Evolutionary conservation across 768 basidiomycete species (phyloP), one percentile per base, ranked within the genome.

Genomic region (Auriscalpium vulgare): DNA sequence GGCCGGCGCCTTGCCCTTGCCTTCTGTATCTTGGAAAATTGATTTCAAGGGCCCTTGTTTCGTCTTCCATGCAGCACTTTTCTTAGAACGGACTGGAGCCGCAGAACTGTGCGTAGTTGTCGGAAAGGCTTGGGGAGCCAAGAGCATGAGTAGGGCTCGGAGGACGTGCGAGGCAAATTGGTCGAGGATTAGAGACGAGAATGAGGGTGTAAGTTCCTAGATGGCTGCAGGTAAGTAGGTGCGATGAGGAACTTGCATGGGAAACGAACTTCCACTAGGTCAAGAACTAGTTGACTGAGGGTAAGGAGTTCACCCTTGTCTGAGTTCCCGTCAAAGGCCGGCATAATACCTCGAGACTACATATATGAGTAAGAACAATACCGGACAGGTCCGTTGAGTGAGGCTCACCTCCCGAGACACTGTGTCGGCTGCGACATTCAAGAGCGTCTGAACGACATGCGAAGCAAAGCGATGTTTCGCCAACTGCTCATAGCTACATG

Each of bases 81-180:
- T 91, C 68, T 90, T 95, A 10, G 91, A 93, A n/a, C 94, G 81
- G 36, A 91, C 59, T 35, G 73, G 67, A 10, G 74, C 73, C 36
- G 65, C 66, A 51, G 65, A 64, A 53, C 72, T 71, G 13, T 70
- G 61, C 14, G 63, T 61, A 21, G 70, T 62, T 29, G 14, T 72
- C 75, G 4, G 71, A 70, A 13, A 72, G 59, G 4, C 78, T 34
- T 75, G 71, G 0, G 91, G 88, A 13, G 82, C 84, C n/a, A 97
- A 75, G 45, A 97, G 75, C 5, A 87, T 66, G 13, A 97, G 78
- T 2, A 97, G 70, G 21, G 87, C 82, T 38, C 95, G 86, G 47
- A 95, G 61, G 45, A 94, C 90, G 62, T 97, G 95, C 0, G 95
- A 95, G 37, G 88, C 93, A 64, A 93, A 95, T 36, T 88, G 85